These are phyloP conservation scores for Chytriomyces confervae DNA, from an alignment of 192 early-diverging fungal species.

Conservation along the genomic window DNA sequence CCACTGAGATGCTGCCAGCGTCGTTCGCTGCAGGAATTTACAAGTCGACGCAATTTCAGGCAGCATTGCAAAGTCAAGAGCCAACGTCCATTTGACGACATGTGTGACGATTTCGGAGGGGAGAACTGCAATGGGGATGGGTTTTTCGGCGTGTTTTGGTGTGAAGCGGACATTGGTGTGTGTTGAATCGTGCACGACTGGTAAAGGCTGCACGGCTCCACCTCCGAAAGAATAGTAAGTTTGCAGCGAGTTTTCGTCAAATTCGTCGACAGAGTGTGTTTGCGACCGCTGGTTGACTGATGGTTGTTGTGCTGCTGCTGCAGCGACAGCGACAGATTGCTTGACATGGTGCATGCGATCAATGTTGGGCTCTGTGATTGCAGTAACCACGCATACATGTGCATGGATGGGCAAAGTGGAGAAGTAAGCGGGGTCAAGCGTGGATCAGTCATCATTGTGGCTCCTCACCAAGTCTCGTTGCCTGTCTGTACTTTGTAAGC, in stretches of 20 bases:
- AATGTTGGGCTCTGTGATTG: constrained; percentile 26
- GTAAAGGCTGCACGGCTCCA: not conserved
- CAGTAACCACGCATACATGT: not conserved
- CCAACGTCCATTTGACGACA: constrained; percentile 17
- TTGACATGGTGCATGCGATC: constrained; percentile 8
- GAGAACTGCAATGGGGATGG: constrained; percentile 8
- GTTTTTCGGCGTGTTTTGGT: constrained; percentile 1
- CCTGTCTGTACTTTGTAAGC: constrained; percentile 21
- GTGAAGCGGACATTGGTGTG: constrained; percentile 4
- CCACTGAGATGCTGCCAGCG: constrained; percentile 12
- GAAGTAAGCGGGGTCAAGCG: not conserved
- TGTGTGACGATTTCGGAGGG: constrained; percentile 28
- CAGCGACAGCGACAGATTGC: not conserved
- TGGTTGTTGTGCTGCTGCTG: not conserved
- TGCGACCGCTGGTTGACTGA: not conserved
- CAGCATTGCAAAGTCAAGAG: constrained; percentile 22
- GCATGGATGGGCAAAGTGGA: not conserved
- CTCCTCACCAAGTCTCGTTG: constrained; percentile 18
- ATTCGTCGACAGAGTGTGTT: not conserved
- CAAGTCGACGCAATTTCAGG: constrained; percentile 28
- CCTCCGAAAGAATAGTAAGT: not conserved
- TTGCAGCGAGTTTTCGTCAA: not conserved
- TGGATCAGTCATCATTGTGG: not conserved
- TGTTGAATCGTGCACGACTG: not conserved
- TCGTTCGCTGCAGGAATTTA: constrained; percentile 13